These are phyloP conservation scores for Cucurbita moschata DNA, from an alignment of 306 rosid genomes.

Conservation along the genomic window DNA sequence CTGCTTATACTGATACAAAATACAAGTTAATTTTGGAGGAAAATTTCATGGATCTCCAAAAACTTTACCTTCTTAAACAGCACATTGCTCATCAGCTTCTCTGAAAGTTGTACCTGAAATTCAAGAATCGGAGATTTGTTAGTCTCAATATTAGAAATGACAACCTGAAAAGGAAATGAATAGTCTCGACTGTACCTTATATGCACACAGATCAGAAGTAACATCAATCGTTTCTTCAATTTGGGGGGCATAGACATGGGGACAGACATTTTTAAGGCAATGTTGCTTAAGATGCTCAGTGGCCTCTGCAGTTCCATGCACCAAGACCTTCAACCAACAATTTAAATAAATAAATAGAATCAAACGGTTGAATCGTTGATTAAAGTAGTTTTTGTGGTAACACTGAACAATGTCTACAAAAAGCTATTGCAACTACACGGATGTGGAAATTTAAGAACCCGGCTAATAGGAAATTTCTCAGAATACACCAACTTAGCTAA, in stretches of 20 bases:
- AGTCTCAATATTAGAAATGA: constrained; percentile 1
- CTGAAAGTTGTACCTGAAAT: constrained; percentile 79
- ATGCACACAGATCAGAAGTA: constrained; percentile 92
- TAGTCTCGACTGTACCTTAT: constrained; percentile 39
- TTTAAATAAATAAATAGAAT: background rate
- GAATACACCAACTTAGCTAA: background rate
- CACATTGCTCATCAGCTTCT: constrained; percentile 83
- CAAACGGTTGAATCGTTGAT: background rate
- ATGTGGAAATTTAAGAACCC: background rate
- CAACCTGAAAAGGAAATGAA: constrained; percentile 6
- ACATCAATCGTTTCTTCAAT: constrained; percentile 89
- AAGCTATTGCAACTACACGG: background rate
- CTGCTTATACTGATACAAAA: background rate
- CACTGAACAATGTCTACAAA: background rate
- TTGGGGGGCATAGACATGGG: constrained; percentile 89
- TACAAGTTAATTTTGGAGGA: background rate
- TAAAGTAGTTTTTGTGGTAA: background rate
- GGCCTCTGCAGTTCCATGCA: constrained; percentile 98
- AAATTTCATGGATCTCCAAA: background rate
- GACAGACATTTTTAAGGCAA: constrained; percentile 66
- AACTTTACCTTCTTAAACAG: constrained; percentile 70
- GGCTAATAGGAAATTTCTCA: background rate
- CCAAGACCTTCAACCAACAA: constrained; percentile 49
- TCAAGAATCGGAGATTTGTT: constrained; percentile 11
- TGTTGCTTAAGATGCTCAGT: constrained; percentile 95